phyloP scores from a whole-genome alignment of 2,329 filamentous ascomycete genomes.

The Didymella glomerata region DNA sequence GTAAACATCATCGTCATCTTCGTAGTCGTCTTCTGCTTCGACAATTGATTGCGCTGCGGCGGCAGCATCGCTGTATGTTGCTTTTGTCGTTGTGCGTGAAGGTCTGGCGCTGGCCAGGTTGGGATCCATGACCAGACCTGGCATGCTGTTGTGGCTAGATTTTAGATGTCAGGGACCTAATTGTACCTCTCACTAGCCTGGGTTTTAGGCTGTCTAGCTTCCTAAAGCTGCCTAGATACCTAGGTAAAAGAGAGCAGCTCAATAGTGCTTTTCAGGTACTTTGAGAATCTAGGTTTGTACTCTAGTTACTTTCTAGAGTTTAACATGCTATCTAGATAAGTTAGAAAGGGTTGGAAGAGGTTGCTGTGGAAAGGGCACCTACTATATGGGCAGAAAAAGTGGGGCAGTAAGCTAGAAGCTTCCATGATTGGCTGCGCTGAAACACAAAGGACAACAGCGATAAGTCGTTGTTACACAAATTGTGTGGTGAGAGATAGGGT shows the following conservation, averaged over 20 bases:
- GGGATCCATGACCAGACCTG: slow-evolving; percentile 23
- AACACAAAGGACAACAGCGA: slow-evolving; percentile 1
- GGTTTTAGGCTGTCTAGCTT: background rate
- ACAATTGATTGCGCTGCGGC: slow-evolving; percentile 14
- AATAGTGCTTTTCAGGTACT: background rate
- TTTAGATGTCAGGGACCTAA: background rate
- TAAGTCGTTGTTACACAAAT: background rate
- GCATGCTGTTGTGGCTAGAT: slow-evolving; percentile 15
- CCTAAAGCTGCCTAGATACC: too few relatives aligned
- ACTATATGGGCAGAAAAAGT: background rate
- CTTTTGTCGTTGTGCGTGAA: slow-evolving; percentile 1
- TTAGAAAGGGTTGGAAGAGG: background rate
- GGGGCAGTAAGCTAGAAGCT: slow-evolving; percentile 1
- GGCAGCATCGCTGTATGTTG: background rate
- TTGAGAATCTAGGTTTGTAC: background rate
- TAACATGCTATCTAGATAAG: background rate
- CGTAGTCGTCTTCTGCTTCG: slow-evolving; percentile 26
- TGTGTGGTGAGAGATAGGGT: background rate
- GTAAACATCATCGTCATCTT: slow-evolving; percentile 28
- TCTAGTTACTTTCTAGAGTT: background rate
- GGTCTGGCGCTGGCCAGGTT: slow-evolving; percentile 18
- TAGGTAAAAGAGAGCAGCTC: background rate
- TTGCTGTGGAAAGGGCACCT: background rate
- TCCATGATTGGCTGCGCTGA: background rate
- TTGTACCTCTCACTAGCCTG: background rate